Conservation (phyloP, 345 rosid species). For the Citrus australasica region DNA sequence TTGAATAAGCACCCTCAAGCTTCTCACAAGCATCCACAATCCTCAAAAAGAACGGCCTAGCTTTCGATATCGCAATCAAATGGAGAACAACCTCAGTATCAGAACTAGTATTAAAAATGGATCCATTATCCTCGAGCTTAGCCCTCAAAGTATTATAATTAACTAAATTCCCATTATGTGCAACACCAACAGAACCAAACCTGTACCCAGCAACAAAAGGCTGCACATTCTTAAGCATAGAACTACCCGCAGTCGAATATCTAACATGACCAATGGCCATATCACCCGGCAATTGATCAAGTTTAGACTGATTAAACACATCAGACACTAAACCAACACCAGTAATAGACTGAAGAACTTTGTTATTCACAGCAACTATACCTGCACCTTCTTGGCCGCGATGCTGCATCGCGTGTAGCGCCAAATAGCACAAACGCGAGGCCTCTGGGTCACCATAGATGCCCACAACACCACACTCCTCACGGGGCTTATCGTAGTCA, state of each 20-base stretch:
- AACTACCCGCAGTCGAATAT: conserved; percentile 91
- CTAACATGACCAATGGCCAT: conserved; percentile 90
- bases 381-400: conserved; percentile 99
- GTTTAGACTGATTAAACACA: conserved; percentile 82
- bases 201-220: conserved; percentile 95
- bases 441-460: conserved; percentile 92
- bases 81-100: conserved; percentile 99
- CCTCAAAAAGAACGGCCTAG: conserved; percentile 80
- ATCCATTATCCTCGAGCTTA: conserved; percentile 77
- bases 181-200: conserved; percentile 91
- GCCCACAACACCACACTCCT: conserved; percentile 98
- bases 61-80: conserved; percentile 87
- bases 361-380: conserved; percentile 71
- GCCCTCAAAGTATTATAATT: conserved; percentile 67
- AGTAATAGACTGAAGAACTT: conserved; percentile 76
- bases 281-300: conserved; percentile 81
- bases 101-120: conserved; percentile 86
- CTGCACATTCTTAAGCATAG: conserved; percentile 95
- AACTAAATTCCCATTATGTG: conserved; percentile 91
- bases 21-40: conserved; percentile 93
- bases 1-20: conserved; percentile 85
- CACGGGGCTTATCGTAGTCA: conserved; percentile 78
- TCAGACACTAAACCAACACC: conserved; percentile 97
- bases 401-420: conserved; percentile 93
- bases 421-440: conserved; percentile 84